Evolutionary conservation across 805 yeast genomes (phyloP).

Genomic region (Nakazawaea ernobii): DNA sequence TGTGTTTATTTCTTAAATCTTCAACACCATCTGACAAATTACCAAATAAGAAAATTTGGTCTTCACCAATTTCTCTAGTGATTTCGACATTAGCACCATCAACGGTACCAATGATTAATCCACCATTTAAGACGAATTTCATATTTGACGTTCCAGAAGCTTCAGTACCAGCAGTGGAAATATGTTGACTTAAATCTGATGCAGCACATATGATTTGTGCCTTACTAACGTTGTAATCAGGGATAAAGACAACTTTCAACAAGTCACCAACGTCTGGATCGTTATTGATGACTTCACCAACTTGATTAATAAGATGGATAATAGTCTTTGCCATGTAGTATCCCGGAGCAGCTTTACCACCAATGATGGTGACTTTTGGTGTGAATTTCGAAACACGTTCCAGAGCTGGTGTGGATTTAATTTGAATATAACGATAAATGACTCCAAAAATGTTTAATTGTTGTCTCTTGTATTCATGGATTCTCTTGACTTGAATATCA

Average conservation of each 20-base stretch:
- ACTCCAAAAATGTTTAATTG: conserved; percentile 90
- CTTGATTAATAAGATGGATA: conserved; percentile 79
- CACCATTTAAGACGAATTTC: conserved; percentile 94
- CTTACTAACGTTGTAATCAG: conserved; percentile 91
- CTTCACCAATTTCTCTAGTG: conserved; percentile 90
- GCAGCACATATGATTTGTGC: conserved; percentile 91
- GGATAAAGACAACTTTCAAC: conserved; percentile 81
- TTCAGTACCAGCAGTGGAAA: conserved; percentile 96
- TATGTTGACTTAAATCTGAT: conserved; percentile 86
- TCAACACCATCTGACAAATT: conserved; percentile 88
- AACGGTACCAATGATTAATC: conserved; percentile 89
- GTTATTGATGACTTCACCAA: conserved; percentile 71
- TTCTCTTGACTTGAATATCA: conserved; percentile 91
- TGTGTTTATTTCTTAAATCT: conserved; percentile 72
- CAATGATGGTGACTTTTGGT: conserved; percentile 78
- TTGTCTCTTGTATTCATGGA: conserved; percentile 94
- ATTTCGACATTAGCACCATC: conserved; percentile 97
- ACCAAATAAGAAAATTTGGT: conserved; percentile 88
- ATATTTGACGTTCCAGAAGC: conserved; percentile 95
- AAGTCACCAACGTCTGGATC: conserved; percentile 71
- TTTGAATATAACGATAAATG: conserved; percentile 71
- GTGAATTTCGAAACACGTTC: conserved; percentile 56
- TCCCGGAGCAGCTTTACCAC: conserved; percentile 98
- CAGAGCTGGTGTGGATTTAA: conserved; percentile 60
- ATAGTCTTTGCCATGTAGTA: conserved; percentile 91